Conservation (phyloP, 257 asterid species). For the Petrea volubilis region DNA sequence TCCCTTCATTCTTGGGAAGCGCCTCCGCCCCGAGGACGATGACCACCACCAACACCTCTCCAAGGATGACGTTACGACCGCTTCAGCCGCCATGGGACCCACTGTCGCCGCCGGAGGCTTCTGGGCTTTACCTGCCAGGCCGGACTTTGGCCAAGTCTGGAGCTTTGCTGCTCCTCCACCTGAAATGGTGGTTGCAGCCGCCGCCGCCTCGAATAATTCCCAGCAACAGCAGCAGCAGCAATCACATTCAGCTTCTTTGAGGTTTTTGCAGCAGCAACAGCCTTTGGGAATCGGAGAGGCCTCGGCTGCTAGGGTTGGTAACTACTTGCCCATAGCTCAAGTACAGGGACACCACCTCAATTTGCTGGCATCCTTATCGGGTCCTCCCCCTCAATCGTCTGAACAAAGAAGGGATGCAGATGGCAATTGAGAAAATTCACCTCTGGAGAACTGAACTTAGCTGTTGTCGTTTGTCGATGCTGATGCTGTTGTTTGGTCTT, state of each 20-base stretch:
- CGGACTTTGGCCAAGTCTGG: slow-evolving; percentile 93
- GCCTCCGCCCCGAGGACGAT: slow-evolving; percentile 72
- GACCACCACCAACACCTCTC: slow-evolving; percentile 43
- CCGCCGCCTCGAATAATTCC: slow-evolving; percentile 27
- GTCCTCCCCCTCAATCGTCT: slow-evolving; percentile 56
- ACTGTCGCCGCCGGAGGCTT: slow-evolving; percentile 66
- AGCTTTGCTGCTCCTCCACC: slow-evolving; percentile 78
- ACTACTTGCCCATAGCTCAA: slow-evolving; percentile 86
- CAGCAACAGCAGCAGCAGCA: slow-evolving; percentile 40
- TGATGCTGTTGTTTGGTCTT: slow-evolving; percentile 37
- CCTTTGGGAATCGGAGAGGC: slow-evolving; percentile 79
- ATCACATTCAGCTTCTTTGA: slow-evolving; percentile 47
- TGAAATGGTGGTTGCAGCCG: slow-evolving; percentile 58
- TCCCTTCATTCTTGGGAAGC: slow-evolving; percentile 90
- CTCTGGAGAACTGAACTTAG: slow-evolving; percentile 3
- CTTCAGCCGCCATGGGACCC: slow-evolving; percentile 41
- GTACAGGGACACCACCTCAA: slow-evolving; percentile 92
- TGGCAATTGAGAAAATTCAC: slow-evolving; percentile 52
- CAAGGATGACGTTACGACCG: slow-evolving; percentile 57
- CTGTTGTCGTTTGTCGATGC: slow-evolving; percentile 13
- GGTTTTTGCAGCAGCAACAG: slow-evolving; percentile 81
- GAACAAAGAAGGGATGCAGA: slow-evolving; percentile 75
- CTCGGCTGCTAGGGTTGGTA: slow-evolving; percentile 94
- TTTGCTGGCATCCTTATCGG: slow-evolving; percentile 86
- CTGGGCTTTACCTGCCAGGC: slow-evolving; percentile 86